Evolutionary conservation across 441 rosid genomes (phyloP), one percentile per base, ranked within the genome.

Genomic region (Isatis lusitanica): DNA sequence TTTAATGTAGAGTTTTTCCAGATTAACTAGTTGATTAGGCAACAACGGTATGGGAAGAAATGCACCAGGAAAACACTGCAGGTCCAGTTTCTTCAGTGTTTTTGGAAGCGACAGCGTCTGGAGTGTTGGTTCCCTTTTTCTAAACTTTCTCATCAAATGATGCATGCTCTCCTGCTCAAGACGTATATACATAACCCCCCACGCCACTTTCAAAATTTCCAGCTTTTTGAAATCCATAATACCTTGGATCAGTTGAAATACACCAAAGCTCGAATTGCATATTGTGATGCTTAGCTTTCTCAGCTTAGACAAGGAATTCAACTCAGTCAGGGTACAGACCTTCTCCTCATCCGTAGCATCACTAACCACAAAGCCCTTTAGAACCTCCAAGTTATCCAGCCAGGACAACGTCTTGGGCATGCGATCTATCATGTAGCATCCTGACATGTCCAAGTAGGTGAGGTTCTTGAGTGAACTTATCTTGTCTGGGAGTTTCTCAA

Each of bases 401-500:
- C 79, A 46, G 3, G 71, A 43, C 28, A 86, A 31, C 60, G 73
- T 67, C 65, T 75, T 76, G 48, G 95, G 95, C 61, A 86, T 73
- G 12, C 66, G 53, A 21, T 85, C 90, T 7, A 87, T 68, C 80
- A 81, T 65, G 78, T 80, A 73, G 66, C 94, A 87, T 13, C 75
- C 89, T 0, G 88, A 86, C 3, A 86, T 52, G 57, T 86, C 90
- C 78, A 87, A 70, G 68, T 80, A 80, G 16, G 72, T 72, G 50
- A 89, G 73, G 13, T 50, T 67, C 78, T 79, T 77, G 63, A 89
- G 86, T 1, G 52, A 63, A 3, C 66, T 73, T 65, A 89, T 81
- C 61, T 68, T 73, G 0, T 85, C 81, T 3, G 94, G 92, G 66
- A 89, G 86, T 39, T 51, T 69, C 73, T 83, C 89, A 2, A 87